A percentile compares a stretch with the other conserved stretches of the same genome.
Conservation (phyloP, 1,139 yeast genomes). For the Nakaseomyces glabratus region DNA sequence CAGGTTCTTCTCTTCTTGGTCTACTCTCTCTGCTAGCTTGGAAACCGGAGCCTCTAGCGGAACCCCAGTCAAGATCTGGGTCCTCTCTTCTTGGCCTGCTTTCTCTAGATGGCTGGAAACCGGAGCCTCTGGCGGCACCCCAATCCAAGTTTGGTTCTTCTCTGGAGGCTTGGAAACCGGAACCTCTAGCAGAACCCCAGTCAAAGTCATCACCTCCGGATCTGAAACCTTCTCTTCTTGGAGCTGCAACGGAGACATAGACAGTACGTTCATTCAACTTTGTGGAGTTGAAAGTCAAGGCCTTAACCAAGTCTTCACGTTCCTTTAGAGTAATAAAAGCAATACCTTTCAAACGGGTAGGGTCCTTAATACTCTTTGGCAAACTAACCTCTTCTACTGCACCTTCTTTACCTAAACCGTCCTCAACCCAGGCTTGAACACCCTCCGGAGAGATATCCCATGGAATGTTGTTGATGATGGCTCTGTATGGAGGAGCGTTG, state of each 20-base stretch:
- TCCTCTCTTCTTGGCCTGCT: constrained; percentile 12
- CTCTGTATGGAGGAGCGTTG: constrained; percentile 84
- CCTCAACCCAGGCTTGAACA: constrained; percentile 58
- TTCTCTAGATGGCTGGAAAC: constrained; percentile 22
- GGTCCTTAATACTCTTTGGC: constrained; percentile 56
- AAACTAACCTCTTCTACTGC: constrained; percentile 48
- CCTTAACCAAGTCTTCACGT: constrained; percentile 58
- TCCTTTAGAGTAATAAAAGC: constrained; percentile 77
- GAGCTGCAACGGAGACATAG: constrained; percentile 86
- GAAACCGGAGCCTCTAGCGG: constrained; percentile 35
- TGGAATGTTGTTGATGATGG: constrained; percentile 78
- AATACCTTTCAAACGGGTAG: constrained; percentile 67
- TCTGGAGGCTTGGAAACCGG: constrained; percentile 13
- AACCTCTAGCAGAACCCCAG: constrained; percentile 36
- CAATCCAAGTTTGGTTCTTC: constrained; percentile 18
- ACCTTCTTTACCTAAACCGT: constrained; percentile 47
- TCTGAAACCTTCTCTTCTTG: constrained; percentile 49
- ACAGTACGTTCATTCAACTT: constrained; percentile 69
- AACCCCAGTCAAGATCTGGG: constrained; percentile 22
- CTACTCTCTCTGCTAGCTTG: constrained; percentile 21
- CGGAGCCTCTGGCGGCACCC: constrained; percentile 36
- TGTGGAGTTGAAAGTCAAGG: constrained; percentile 54
- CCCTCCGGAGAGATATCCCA: constrained; percentile 68
- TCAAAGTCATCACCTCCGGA: constrained; percentile 32
- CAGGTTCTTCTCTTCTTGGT: constrained; percentile 24